phyloP scores from a whole-genome alignment of 169 alveolate genomes.

The Theileria orientalis region DNA sequence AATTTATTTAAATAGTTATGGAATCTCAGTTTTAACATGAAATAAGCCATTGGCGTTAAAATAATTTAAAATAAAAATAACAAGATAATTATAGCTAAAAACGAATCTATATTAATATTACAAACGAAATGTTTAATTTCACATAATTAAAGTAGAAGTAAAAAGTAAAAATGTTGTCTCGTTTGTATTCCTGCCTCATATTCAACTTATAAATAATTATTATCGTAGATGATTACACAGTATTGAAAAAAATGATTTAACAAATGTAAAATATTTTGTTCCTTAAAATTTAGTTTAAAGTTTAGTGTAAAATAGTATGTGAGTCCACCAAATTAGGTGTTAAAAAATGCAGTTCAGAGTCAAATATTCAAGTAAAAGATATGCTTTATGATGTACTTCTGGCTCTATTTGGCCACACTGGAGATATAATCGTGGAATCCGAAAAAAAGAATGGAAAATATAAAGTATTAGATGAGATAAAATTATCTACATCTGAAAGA shows the following conservation, averaged over 20 bases:
- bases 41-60: neutral
- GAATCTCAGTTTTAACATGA: neutral
- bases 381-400: slow-evolving; percentile 70
- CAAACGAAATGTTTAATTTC: neutral
- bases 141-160: neutral
- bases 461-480: no score
- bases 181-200: slow-evolving; percentile 12
- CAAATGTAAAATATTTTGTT: neutral
- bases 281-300: neutral
- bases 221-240: slow-evolving; percentile 4
- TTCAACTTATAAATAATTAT: neutral
- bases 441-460: slow-evolving; percentile 7
- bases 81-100: neutral
- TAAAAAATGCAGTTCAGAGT: neutral
- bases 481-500: neutral
- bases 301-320: neutral
- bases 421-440: slow-evolving; percentile 62
- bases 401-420: slow-evolving; percentile 73
- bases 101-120: neutral
- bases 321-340: neutral
- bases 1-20: neutral
- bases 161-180: slow-evolving; percentile 3
- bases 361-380: neutral
- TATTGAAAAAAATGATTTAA: neutral
- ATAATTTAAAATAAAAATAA: neutral